Base-by-base conservation (phyloP, 768 basidiomycete species). In the Tulasnella sp. region DNA sequence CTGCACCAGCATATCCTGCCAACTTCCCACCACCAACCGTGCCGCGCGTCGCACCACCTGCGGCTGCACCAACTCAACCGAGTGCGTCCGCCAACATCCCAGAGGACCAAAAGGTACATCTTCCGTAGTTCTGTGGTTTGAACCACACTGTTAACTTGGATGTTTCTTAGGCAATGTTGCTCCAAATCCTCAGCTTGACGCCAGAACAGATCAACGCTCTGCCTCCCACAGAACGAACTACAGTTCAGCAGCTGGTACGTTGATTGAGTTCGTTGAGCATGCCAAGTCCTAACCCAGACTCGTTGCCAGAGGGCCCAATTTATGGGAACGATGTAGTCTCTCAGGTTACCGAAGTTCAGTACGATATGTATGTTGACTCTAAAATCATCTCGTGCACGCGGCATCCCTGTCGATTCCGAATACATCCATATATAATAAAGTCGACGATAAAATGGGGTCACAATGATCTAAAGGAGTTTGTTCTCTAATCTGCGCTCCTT, bases 131-230 rank as follows among this genome's bases (percentile, higher is more conserved):
- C 6, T 72, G n/a, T 8, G 19, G 12, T 2, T 17, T 39, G 17
- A 36, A 39, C 17, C n/a, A 9, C 25, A 15, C 25, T 17, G 79
- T 79, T 83, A 74, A 80, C 70, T 15, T 67, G 39, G 71, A 71
- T 71, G n/a, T 52, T 70, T 49, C 71, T 72, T 79, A 92, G 93
- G 87, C 88, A 40, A 92, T 97, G 90, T 82, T 97, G 73, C 87
- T 94, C 83, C 94, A 96, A 84, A 95, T 98, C 0, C 84, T 98
- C 39, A 88, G 86, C 77, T 82, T 98, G 81, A 91, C 91, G 0
- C 90, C 86, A 67, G 94, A 93, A 67, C 94, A 97, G 82, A 92
- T 98, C 78, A 90, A 90, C 68, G 88, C 88, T 9, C 84, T 97
- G 70, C 92, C 94, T 37, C 91, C 92, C 5, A 86, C 87, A 1